A percentile compares a stretch with the other conserved stretches of the same genome.
These are phyloP conservation scores for Wallemia mellicola DNA, from an alignment of 1,284 basidiomycete species.

Conservation along the genomic window DNA sequence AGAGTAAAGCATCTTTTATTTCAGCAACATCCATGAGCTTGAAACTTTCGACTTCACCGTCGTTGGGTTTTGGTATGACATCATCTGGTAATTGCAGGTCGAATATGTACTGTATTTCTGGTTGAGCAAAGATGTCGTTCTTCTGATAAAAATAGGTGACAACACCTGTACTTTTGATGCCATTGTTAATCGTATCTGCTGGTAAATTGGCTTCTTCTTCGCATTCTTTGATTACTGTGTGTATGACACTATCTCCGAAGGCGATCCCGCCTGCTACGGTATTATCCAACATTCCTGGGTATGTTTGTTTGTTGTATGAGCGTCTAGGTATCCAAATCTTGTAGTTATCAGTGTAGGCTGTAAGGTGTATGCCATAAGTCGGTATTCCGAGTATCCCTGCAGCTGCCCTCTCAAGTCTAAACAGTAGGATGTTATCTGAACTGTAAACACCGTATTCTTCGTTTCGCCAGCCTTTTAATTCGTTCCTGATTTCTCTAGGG, in stretches of 20 bases:
- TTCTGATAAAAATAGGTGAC: slow-evolving; percentile 31
- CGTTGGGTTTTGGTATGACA: slow-evolving; percentile 39
- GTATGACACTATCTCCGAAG: slow-evolving; percentile 38
- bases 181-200: slow-evolving; percentile 26
- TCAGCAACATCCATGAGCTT: slow-evolving; percentile 49
- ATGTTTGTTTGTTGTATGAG: slow-evolving; percentile 61
- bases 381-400: slow-evolving; percentile 64
- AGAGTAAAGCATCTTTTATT: slow-evolving; percentile 4
- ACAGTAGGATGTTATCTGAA: slow-evolving; percentile 21
- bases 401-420: slow-evolving; percentile 59
- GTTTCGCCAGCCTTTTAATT: slow-evolving; percentile 33
- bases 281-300: slow-evolving; percentile 23
- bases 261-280: slow-evolving; percentile 24
- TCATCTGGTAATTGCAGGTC: not conserved
- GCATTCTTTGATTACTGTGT: slow-evolving; percentile 65
- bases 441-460: slow-evolving; percentile 59
- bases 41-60: slow-evolving; percentile 80
- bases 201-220: slow-evolving; percentile 65
- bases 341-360: slow-evolving; percentile 11
- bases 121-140: slow-evolving; percentile 43
- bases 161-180: slow-evolving; percentile 29
- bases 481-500: not conserved
- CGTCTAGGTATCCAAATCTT: slow-evolving; percentile 65
- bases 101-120: slow-evolving; percentile 26
- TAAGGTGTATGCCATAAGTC: slow-evolving; percentile 25